Evolutionary conservation across 2,329 filamentous ascomycete genomes (phyloP), one percentile per base, ranked within the genome.

Genomic region (Colletotrichum magnum): DNA sequence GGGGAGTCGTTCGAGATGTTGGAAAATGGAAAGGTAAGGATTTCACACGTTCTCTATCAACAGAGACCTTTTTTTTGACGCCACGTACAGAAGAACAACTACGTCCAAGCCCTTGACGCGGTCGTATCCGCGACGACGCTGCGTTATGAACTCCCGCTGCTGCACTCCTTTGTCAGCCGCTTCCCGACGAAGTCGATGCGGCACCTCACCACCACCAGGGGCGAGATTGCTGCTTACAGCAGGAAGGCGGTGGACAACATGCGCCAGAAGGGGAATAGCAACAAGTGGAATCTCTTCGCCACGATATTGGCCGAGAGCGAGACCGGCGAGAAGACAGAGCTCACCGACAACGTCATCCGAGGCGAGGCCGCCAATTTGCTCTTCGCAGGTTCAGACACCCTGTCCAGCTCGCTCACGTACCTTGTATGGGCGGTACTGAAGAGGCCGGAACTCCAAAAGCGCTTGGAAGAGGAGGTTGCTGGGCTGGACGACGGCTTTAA

Each of bases 1-100:
- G 87, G 87, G 0, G 82, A 88, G n/a, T 85, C 85, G 0, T 89
- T 89, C 66, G 75, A 77, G 0, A 84, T 85, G 78, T 74, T 90
- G 4, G 86, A 89, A 63, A 74, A 75, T 4, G 85, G 85, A 16
- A 75, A 84, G 77, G 86, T 87, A 73, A 68, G 77, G 66, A n/a
- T 18, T 9, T 15, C 28, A 1, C 4, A 5, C 5, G 21, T 45
- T 5, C 10, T 10, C 10, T 10, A 3, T 26, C n/a, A n/a, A 5
- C 48, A 9, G 12, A 58, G 26, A n/a, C 16, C 15, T 12, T 9
- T 12, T n/a, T n/a, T n/a, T n/a, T n/a, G n/a, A 50, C 47, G 47
- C n/a, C 18, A 13, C 9, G 2, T 24, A 2, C 16, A 65, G 67
- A 51, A 62, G 5, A 68, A 57, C 5, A 7, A 18, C 2, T 53